phyloP scores from a whole-genome alignment of 306 rosid genomes.

The Dalbergia oliveri region DNA sequence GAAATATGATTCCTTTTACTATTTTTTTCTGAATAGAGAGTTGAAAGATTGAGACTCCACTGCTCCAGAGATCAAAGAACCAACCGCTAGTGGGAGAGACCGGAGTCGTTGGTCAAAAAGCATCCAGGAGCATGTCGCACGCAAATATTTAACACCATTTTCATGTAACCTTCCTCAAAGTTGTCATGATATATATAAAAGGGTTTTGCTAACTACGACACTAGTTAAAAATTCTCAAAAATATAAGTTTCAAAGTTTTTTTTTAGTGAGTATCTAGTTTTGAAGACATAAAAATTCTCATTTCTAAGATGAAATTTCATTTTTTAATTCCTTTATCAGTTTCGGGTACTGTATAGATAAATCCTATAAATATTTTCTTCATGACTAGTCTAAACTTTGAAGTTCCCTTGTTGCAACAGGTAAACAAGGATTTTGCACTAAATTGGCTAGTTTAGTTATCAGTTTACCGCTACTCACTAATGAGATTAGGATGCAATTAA shows the following conservation, averaged over 20 bases:
- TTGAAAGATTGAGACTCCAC: not conserved
- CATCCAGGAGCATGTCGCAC: not conserved
- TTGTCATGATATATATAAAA: not conserved
- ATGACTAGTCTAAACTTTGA: not conserved
- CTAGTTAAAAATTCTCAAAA: too few relatives aligned
- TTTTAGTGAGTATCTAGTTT: too few relatives aligned
- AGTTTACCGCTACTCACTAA: not conserved
- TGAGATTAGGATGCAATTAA: not conserved
- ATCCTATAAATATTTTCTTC: not conserved
- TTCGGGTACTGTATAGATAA: too few relatives aligned
- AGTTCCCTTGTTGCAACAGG: not conserved
- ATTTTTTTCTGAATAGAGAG: not conserved
- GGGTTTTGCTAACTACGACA: too few relatives aligned
- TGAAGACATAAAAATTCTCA: too few relatives aligned
- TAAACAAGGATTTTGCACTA: not conserved
- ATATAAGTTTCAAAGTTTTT: too few relatives aligned
- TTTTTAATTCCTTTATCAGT: too few relatives aligned
- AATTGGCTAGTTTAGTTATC: not conserved
- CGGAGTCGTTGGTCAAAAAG: slow-evolving; percentile 15
- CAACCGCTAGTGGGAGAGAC: not conserved
- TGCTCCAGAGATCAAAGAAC: not conserved
- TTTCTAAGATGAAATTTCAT: too few relatives aligned
- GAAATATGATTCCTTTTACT: too few relatives aligned
- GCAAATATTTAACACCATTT: not conserved
- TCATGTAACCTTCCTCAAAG: not conserved